phyloP scores from a whole-genome alignment of 75 land plant species.

The Isoetes taiwanensis region DNA sequence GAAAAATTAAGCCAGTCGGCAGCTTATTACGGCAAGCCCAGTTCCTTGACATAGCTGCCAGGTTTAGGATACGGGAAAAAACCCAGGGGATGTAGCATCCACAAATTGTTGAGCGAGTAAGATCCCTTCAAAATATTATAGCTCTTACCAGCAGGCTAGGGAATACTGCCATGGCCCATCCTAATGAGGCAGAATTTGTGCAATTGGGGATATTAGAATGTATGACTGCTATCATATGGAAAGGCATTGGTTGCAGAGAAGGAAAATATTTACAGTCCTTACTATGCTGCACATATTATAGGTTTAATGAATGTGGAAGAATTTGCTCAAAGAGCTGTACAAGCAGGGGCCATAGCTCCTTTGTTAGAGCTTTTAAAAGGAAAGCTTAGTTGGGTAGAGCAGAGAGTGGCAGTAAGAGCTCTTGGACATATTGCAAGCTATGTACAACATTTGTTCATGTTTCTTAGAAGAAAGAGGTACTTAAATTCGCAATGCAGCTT shows the following conservation, averaged over 20 bases:
- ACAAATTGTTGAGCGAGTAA: no score
- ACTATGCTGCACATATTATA: constrained; percentile 76
- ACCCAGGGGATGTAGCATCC: background rate
- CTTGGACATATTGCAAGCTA: constrained; percentile 61
- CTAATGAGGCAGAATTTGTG: constrained; percentile 43
- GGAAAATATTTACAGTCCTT: constrained; percentile 67
- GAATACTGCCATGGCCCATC: constrained; percentile 51
- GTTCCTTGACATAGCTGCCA: no score
- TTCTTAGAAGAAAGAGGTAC: constrained; percentile 23
- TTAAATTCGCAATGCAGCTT: constrained; percentile 40
- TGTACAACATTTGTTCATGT: constrained; percentile 30
- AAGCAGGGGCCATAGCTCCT: constrained; percentile 44
- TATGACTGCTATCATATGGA: constrained; percentile 39
- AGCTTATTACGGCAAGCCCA: no score
- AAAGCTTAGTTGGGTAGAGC: constrained; percentile 66
- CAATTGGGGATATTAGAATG: constrained; percentile 36
- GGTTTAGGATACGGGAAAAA: no score
- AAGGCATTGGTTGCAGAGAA: constrained; percentile 21
- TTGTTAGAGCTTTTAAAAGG: constrained; percentile 61
- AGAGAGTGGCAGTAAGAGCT: constrained; percentile 65
- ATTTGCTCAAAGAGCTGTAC: constrained; percentile 46
- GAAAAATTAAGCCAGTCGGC: no score
- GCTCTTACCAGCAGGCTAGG: constrained; percentile 6
- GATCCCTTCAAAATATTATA: no score
- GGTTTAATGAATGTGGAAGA: constrained; percentile 48